These are phyloP conservation scores for Rhododendron williamsianum DNA, from an alignment of 148 eudicot species.

Conservation along the genomic window DNA sequence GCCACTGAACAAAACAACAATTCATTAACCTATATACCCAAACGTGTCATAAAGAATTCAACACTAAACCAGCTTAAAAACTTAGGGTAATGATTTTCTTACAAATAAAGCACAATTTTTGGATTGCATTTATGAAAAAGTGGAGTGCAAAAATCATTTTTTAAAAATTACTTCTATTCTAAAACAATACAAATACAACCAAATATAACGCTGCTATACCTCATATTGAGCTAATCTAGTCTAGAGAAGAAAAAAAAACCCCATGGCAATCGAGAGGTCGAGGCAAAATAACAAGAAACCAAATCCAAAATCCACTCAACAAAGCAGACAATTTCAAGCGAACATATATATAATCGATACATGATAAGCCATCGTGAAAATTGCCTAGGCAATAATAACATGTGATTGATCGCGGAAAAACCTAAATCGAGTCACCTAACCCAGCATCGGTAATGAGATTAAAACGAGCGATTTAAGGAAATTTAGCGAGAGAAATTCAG, in stretches of 20 bases:
- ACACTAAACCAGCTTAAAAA: not conserved
- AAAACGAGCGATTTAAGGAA: not conserved
- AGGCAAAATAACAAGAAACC: not conserved
- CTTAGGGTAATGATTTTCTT: not conserved
- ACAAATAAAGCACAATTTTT: not conserved
- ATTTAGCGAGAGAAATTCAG: not conserved
- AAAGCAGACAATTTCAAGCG: not conserved
- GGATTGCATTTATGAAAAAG: not conserved
- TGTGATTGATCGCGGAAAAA: not conserved
- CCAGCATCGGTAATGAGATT: not conserved
- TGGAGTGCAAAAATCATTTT: not conserved
- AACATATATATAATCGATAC: not conserved
- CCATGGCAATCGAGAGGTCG: not conserved
- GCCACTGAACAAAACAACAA: not conserved
- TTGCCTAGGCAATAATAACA: not conserved
- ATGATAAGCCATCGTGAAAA: not conserved
- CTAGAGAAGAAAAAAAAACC: not conserved
- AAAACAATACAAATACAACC: not conserved
- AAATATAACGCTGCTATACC: not conserved
- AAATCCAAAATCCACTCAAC: not conserved
- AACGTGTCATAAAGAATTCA: not conserved
- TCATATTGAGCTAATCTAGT: not conserved
- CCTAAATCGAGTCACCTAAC: not conserved
- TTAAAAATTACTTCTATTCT: too few relatives aligned
- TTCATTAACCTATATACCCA: not conserved